Percentiles rank a stretch among this genome's conserved stretches.
Evolutionary conservation across 139 green algal species (phyloP).

Genomic region (Closterium sp.): DNA sequence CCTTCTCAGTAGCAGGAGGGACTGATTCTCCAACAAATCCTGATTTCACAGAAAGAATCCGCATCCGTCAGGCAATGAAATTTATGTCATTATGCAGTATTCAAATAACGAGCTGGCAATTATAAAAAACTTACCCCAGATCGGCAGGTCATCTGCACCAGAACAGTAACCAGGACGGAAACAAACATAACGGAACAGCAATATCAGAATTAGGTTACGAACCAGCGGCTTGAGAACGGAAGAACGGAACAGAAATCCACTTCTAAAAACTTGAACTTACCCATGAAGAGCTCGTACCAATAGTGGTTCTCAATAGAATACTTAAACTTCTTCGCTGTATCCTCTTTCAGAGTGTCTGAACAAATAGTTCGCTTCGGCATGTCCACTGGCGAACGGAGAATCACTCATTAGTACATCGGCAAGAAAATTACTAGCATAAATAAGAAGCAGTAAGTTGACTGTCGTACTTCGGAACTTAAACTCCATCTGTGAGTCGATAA

Average conservation of each 20-base stretch:
- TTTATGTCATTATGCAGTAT: not conserved
- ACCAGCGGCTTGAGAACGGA: not conserved
- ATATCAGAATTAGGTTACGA: not conserved
- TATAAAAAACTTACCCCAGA: slow-evolving; percentile 72
- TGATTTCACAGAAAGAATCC: not conserved
- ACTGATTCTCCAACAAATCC: slow-evolving; percentile 75
- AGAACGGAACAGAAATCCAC: not conserved
- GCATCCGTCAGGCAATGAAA: not conserved
- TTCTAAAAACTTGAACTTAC: slow-evolving; percentile 26
- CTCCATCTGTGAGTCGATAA: slow-evolving; percentile 87
- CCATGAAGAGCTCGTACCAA: slow-evolving; percentile 91
- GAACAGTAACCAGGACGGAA: not conserved
- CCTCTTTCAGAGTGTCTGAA: slow-evolving; percentile 60
- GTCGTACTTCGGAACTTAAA: slow-evolving; percentile 73
- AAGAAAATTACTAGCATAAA: not conserved
- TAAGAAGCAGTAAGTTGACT: not conserved
- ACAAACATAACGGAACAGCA: not conserved
- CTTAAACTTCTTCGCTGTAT: slow-evolving; percentile 67
- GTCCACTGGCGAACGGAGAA: slow-evolving; percentile 42
- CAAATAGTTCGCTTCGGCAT: slow-evolving; percentile 78
- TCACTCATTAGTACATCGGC: not conserved
- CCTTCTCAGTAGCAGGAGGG: slow-evolving; percentile 5
- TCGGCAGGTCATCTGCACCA: slow-evolving; percentile 79
- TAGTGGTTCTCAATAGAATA: slow-evolving; percentile 74
- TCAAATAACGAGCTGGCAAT: not conserved